Conservation (phyloP, 2,329 filamentous ascomycete species). For the Talaromyces islandicus region DNA sequence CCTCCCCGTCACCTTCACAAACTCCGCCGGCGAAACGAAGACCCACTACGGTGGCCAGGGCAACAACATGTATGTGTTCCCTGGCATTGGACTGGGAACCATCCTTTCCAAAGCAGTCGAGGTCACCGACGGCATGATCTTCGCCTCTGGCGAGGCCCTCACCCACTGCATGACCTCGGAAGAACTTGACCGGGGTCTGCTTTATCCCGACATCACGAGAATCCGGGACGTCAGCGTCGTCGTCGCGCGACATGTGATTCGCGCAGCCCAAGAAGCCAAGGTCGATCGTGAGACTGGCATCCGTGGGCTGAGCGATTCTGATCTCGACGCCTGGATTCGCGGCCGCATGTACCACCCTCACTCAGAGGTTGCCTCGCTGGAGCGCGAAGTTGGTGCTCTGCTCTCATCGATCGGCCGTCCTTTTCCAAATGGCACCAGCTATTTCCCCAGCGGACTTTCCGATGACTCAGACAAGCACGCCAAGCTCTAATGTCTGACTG, state of each 20-base stretch:
- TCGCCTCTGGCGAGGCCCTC: conserved; percentile 80
- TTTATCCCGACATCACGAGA: conserved; percentile 86
- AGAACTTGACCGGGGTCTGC: conserved; percentile 74
- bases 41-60: conserved; percentile 77
- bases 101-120: conserved; percentile 83
- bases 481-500: neutral
- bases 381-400: conserved; percentile 41
- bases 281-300: conserved; percentile 51
- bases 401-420: conserved; percentile 26
- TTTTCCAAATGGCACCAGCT: neutral
- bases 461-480: neutral
- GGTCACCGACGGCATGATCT: conserved; percentile 94
- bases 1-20: conserved; percentile 62
- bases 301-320: conserved; percentile 36
- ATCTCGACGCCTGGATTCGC: conserved; percentile 44
- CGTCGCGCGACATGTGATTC: conserved; percentile 89
- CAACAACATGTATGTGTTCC: conserved; percentile 86
- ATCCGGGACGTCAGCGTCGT: conserved; percentile 84
- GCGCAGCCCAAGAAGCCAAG: conserved; percentile 75
- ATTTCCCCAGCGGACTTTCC: neutral
- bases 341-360: conserved; percentile 46
- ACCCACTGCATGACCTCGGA: conserved; percentile 71
- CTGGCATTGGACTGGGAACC: conserved; percentile 86
- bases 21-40: conserved; percentile 50
- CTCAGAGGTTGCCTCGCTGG: conserved; percentile 40